Percentiles rank a stretch among this genome's conserved stretches.
These are phyloP conservation scores for Cyberlindnera maclurae DNA, from an alignment of 805 yeast genomes.

Conservation along the genomic window DNA sequence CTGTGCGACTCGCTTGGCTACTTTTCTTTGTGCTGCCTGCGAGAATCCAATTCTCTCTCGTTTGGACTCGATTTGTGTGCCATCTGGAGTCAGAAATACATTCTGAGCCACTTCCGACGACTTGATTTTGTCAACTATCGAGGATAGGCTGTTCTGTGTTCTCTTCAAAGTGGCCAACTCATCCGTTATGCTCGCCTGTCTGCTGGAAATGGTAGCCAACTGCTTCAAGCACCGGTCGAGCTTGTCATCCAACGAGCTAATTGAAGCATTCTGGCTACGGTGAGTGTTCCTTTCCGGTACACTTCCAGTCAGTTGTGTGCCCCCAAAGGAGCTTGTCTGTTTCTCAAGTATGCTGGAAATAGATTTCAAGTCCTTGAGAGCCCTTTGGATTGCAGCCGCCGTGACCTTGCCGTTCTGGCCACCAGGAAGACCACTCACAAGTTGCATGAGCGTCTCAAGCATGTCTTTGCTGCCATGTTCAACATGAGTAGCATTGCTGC, in stretches of 20 bases:
- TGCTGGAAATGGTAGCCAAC: conserved; percentile 4
- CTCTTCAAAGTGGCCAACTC: background rate
- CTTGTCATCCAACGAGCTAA: conserved; percentile 1
- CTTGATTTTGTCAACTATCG: background rate
- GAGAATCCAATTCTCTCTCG: no score
- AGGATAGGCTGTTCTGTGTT: conserved; percentile 1
- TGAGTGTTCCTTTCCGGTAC: no score
- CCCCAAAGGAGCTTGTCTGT: no score
- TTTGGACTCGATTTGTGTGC: no score
- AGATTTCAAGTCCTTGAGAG: no score
- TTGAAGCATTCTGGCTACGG: background rate
- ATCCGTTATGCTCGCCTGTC: conserved; percentile 2
- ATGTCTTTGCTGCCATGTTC: background rate
- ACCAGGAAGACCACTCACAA: conserved; percentile 1
- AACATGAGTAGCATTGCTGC: background rate
- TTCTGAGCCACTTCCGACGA: background rate
- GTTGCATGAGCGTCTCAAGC: background rate
- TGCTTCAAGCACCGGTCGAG: conserved; percentile 3
- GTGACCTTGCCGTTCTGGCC: background rate
- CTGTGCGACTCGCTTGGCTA: no score
- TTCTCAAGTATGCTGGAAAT: no score
- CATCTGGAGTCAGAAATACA: background rate
- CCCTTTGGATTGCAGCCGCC: background rate
- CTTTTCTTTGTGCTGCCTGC: no score
- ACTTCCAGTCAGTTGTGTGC: no score